Base-by-base conservation (phyloP, 75 land plant species). In the Azolla pinnata region DNA sequence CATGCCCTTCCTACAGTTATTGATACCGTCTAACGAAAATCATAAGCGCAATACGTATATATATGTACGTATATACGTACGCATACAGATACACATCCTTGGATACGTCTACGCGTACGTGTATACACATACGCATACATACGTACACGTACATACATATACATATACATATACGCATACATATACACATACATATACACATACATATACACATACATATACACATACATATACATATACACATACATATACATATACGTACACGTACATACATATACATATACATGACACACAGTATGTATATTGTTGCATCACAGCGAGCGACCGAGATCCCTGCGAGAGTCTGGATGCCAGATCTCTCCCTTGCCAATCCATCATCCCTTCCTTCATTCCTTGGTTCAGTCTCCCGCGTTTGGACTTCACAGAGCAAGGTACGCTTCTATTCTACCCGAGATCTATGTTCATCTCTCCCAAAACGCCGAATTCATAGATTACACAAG, bases 141-240 rank as follows among this genome's bases (percentile, higher is more conserved):
- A 38, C 42, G n/a, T n/a, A n/a, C n/a, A n/a, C n/a, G n/a, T n/a
- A n/a, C n/a, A n/a, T 38, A 38, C 42, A 38, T 14, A 23, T 5
- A 56, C 31, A 56, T 56, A 51, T 25, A 29, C 58, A 56, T 20
- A 7, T 23, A 29, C 26, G 5, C 29, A 29, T 29, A 56, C 29
- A 9, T 51, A 24, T 9, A 9, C 24, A 19, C 54, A 9, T 51
- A 8, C 17, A 51, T 51, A 24, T 51, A 24, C 24, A 24, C 24
- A 8, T 18, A 24, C n/a, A 51, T 18, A 24, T 7, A 9, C 24
- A 51, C 17, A 51, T 51, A 8, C 14, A 8, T 14, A 38, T 7
- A 7, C 42, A 38, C 42, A 38, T 14, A 38, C 42, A 8, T 14
- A 38, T 38, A 38, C 42, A 8, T 14, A 38, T 38, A 14, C 42